Percentiles rank a stretch among this genome's conserved stretches.
Conservation (phyloP, 2,329 filamentous ascomycete genomes). For the Incumbomyces lentus region DNA sequence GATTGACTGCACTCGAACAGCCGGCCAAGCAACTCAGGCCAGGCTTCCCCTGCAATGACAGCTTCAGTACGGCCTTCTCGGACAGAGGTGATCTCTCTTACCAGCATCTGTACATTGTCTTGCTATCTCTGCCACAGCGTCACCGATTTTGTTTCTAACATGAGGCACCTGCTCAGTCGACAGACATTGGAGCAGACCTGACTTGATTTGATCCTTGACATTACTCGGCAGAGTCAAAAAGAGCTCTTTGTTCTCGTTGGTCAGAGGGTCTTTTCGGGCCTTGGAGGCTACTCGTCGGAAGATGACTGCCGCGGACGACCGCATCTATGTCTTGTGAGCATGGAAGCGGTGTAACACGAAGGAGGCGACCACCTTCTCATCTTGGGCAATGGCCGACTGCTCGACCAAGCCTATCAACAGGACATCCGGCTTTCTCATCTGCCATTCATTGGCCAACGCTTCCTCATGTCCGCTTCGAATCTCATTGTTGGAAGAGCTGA, state of each 20-base stretch:
- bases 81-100: conserved; percentile 37
- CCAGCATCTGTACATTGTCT: conserved; percentile 88
- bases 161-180: conserved; percentile 60
- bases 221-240: conserved; percentile 70
- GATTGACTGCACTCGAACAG: conserved; percentile 89
- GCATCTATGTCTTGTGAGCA: conserved; percentile 47
- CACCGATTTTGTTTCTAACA: conserved; percentile 89
- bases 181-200: conserved; percentile 71
- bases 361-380: conserved; percentile 48
- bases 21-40: conserved; percentile 77
- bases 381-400: conserved; percentile 70
- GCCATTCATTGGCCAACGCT: conserved; percentile 85
- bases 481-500: conserved; percentile 82
- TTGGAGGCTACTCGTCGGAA: conserved; percentile 91
- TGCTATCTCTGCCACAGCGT: conserved; percentile 92
- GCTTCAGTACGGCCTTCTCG: neutral
- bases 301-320: conserved; percentile 85
- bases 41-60: conserved; percentile 57
- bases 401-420: conserved; percentile 90
- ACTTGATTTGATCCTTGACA: conserved; percentile 66
- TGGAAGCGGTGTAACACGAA: too few species aligned
- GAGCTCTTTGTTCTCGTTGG: conserved; percentile 65
- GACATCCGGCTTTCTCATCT: conserved; percentile 66
- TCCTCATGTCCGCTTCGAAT: conserved; percentile 80
- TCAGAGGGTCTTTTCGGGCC: conserved; percentile 60